phyloP scores from a whole-genome alignment of 345 rosid genomes.

The Psidium friedrichsthalianum region DNA sequence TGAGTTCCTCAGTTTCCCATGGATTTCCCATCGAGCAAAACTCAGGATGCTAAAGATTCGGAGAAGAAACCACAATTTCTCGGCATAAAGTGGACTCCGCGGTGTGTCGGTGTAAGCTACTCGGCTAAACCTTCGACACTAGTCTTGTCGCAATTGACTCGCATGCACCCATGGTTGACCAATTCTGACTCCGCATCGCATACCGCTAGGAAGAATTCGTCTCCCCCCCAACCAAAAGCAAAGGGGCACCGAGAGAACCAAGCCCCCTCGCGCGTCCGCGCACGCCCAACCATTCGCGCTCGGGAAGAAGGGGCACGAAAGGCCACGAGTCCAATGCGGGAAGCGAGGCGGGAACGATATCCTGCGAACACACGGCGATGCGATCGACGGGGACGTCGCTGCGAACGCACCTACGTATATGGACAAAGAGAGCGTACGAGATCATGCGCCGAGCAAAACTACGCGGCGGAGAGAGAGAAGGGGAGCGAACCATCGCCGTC shows the following conservation, averaged over 20 bases:
- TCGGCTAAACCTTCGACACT: too few species aligned
- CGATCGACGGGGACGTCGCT: neutral
- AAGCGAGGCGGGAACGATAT: neutral
- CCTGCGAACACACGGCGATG: neutral
- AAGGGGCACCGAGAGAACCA: neutral
- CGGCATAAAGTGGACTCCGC: neutral
- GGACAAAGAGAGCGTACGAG: too few species aligned
- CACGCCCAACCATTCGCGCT: neutral
- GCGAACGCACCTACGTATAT: neutral
- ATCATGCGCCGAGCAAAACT: neutral
- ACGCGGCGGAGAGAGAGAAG: neutral
- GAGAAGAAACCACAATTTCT: neutral
- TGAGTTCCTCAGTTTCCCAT: neutral
- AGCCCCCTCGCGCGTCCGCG: neutral
- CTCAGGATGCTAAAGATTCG: neutral
- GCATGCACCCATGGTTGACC: too few species aligned
- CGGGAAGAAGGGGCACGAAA: neutral
- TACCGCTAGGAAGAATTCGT: neutral
- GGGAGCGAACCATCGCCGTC: conserved; percentile 65
- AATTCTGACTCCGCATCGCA: neutral
- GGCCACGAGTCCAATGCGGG: neutral
- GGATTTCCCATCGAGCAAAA: neutral
- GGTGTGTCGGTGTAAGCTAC: too few species aligned
- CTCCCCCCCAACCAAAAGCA: too few species aligned
- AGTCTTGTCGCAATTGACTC: too few species aligned